Evolutionary conservation across 139 green algal genomes (phyloP).

Genomic region (Edaphochlamys debaryana): DNA sequence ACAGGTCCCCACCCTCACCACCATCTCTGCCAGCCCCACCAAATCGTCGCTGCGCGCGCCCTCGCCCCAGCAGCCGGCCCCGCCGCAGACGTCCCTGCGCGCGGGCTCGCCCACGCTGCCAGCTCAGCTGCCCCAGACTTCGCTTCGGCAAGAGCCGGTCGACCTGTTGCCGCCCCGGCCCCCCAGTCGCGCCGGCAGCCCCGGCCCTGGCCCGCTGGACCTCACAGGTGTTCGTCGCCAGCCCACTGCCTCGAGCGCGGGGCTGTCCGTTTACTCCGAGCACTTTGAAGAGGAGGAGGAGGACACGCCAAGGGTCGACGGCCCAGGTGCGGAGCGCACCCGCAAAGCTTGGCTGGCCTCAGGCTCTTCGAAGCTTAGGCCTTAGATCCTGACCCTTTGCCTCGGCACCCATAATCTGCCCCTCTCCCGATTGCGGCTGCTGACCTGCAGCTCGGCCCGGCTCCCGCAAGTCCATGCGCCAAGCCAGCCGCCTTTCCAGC

Average conservation of each 20-base stretch:
- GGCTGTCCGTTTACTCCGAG: slow-evolving; percentile 14
- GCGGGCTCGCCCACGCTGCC: neutral
- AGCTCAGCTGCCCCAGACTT: neutral
- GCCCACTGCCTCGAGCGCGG: neutral
- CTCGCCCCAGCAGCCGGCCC: neutral
- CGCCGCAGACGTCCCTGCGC: neutral
- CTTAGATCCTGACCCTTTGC: neutral
- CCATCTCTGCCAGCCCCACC: no score
- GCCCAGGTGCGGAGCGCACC: no score
- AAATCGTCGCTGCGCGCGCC: no score
- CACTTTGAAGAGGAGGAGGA: slow-evolving; percentile 23
- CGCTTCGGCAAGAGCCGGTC: no score
- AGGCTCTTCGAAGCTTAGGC: no score
- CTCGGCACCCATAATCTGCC: neutral
- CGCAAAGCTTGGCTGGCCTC: no score
- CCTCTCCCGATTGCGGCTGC: no score
- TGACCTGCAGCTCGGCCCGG: slow-evolving; percentile 5
- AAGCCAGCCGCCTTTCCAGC: slow-evolving; percentile 3
- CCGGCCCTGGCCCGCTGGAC: neutral
- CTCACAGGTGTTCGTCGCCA: neutral
- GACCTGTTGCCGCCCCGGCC: no score
- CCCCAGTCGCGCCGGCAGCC: slow-evolving; percentile 1
- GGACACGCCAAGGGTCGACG: neutral
- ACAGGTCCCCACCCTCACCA: no score
- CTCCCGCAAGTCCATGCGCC: neutral